These are phyloP conservation scores for Berkeleyomyces basicola DNA, from an alignment of 2,329 filamentous ascomycete genomes.

Conservation along the genomic window DNA sequence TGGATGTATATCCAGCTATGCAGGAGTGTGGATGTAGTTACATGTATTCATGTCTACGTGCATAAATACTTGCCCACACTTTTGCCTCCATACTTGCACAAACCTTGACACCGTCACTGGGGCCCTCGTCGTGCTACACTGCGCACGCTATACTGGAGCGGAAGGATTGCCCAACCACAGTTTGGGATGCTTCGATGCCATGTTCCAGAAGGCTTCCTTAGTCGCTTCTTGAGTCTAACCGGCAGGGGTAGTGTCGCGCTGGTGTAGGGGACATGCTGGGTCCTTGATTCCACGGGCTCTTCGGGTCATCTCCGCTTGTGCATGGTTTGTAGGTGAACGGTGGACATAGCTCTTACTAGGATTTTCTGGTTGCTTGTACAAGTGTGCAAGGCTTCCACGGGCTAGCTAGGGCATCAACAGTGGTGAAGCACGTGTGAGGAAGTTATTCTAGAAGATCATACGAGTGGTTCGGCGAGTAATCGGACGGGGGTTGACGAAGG, in stretches of 20 bases:
- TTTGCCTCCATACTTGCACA: too few species aligned
- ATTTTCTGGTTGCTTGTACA: background rate
- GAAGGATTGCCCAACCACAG: background rate
- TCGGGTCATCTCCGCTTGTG: constrained; percentile 2
- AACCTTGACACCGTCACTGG: too few species aligned
- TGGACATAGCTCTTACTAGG: constrained; percentile 1
- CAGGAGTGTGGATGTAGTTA: too few species aligned
- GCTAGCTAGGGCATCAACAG: background rate
- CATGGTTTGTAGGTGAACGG: background rate
- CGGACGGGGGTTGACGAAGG: background rate
- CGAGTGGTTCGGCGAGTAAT: background rate
- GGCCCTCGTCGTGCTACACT: too few species aligned
- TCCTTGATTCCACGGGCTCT: background rate
- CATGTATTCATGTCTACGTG: too few species aligned
- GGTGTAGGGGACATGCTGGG: constrained; percentile 1
- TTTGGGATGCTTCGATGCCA: constrained; percentile 3
- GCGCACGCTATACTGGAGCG: background rate
- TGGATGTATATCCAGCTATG: too few species aligned
- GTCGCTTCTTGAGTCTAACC: background rate
- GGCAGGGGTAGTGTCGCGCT: background rate
- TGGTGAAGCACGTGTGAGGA: constrained; percentile 1
- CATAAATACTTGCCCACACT: too few species aligned
- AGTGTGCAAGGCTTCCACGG: background rate
- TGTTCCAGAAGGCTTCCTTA: constrained; percentile 10
- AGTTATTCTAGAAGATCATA: constrained; percentile 2